Evolutionary conservation across 306 rosid genomes (phyloP).

Genomic region (Corylus avellana): DNA sequence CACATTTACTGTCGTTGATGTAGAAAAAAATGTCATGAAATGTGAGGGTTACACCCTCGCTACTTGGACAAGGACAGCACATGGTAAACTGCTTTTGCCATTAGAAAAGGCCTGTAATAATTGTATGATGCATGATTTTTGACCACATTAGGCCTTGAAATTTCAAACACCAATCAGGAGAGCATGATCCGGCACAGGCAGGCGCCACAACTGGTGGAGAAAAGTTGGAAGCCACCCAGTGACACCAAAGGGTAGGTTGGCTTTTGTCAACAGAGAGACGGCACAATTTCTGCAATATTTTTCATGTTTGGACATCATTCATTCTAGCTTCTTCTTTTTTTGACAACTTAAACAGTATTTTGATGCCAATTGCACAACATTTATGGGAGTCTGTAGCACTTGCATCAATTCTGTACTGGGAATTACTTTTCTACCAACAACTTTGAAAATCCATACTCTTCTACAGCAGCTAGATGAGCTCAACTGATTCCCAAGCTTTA

Average conservation of each 20-base stretch:
- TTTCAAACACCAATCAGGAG: neutral
- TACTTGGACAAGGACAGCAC: neutral
- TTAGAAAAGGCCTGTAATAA: neutral
- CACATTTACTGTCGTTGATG: neutral
- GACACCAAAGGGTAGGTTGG: neutral
- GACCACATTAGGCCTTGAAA: neutral
- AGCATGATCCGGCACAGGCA: neutral
- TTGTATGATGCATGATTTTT: neutral
- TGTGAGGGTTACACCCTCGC: neutral
- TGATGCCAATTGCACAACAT: neutral
- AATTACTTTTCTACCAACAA: slow-evolving; percentile 10
- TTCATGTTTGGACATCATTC: neutral
- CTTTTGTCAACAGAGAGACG: neutral
- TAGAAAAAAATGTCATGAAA: neutral
- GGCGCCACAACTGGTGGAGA: neutral
- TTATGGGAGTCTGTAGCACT: slow-evolving; percentile 12
- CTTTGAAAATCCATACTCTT: neutral
- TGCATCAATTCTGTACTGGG: neutral
- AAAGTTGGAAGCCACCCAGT: neutral
- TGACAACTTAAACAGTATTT: neutral
- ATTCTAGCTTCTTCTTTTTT: neutral
- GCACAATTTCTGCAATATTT: neutral
- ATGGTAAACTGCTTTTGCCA: neutral
- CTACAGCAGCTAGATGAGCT: no score
- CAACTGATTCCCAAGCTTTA: neutral